These are phyloP conservation scores for Grigorovia humatica DNA, from an alignment of 805 yeast species.

Conservation along the genomic window DNA sequence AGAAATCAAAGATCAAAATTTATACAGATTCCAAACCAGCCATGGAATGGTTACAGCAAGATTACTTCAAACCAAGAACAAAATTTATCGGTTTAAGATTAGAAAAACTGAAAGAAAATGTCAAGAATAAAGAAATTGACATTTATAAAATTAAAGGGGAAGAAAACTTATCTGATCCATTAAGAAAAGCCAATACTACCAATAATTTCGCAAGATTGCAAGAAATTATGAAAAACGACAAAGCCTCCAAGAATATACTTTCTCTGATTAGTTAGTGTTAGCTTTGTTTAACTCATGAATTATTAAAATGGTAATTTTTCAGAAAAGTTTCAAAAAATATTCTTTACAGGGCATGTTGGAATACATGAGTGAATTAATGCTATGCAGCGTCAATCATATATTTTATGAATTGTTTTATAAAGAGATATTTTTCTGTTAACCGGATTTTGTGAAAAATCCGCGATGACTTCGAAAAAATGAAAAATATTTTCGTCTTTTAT, in stretches of 20 bases:
- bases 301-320: no score
- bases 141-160: not conserved
- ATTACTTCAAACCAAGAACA: not conserved
- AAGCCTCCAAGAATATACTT: not conserved
- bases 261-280: not conserved
- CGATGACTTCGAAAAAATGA: no score
- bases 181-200: not conserved
- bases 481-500: no score
- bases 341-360: no score
- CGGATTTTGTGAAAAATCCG: no score
- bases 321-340: no score
- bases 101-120: not conserved
- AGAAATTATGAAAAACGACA: not conserved
- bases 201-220: no score
- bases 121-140: not conserved
- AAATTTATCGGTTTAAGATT: not conserved
- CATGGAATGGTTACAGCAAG: not conserved
- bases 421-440: no score
- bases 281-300: no score
- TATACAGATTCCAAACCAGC: not conserved
- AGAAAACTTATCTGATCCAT: not conserved
- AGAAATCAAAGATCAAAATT: not conserved
- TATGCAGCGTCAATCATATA: no score
- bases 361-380: no score
- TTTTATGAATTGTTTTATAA: no score